A percentile compares a stretch with the other conserved stretches of the same genome.
These are phyloP conservation scores for Pseudogymnoascus verrucosus DNA, from an alignment of 2,329 filamentous ascomycete species.

Conservation along the genomic window DNA sequence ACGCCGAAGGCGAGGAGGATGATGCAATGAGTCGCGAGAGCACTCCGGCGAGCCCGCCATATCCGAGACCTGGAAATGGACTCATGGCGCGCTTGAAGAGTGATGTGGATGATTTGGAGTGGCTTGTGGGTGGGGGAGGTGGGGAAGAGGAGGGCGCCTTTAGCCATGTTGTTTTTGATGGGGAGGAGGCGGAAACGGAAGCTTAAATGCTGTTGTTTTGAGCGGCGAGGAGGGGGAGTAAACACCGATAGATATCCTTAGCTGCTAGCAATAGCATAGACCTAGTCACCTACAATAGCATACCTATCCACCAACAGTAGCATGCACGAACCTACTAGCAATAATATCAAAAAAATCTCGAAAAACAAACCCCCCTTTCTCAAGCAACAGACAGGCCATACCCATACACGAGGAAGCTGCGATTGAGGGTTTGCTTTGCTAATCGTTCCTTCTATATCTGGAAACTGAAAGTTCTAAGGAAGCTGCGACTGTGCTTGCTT, in stretches of 20 bases:
- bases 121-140: constrained; percentile 51
- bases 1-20: constrained; percentile 22
- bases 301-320: background rate
- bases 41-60: constrained; percentile 50
- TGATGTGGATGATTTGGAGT: constrained; percentile 51
- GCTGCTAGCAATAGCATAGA: background rate
- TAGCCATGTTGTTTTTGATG: constrained; percentile 25
- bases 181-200: background rate
- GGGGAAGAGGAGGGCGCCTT: constrained; percentile 26
- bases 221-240: background rate
- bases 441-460: no score
- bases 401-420: no score
- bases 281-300: background rate
- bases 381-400: no score
- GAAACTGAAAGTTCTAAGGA: no score
- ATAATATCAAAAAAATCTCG: background rate
- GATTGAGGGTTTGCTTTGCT: no score
- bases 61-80: constrained; percentile 55
- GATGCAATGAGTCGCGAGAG: constrained; percentile 35
- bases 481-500: no score
- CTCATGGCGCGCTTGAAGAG: constrained; percentile 43
- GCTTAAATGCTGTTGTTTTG: background rate
- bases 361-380: no score
- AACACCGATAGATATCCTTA: background rate
- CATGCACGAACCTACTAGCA: background rate